These are phyloP conservation scores for Allium sativum DNA, from an alignment of 106 monocot genomes.

Conservation along the genomic window DNA sequence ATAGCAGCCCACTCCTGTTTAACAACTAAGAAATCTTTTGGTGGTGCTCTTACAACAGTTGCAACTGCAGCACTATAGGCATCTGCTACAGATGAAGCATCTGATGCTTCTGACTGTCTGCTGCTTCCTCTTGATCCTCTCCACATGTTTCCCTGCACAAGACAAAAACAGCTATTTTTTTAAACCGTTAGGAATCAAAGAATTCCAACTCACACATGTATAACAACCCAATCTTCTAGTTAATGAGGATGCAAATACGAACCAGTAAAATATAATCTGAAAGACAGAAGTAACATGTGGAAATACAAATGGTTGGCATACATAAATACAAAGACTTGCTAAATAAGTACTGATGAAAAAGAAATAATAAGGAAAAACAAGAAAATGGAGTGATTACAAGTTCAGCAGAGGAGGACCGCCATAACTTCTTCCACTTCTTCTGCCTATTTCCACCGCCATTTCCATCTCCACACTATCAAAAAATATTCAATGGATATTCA, in stretches of 20 bases:
- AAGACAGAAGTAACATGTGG: too few relatives aligned
- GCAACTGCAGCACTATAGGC: conserved; percentile 20
- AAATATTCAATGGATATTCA: background rate
- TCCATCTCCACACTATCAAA: background rate
- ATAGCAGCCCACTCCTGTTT: conserved; percentile 45
- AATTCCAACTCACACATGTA: too few relatives aligned
- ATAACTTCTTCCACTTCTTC: conserved; percentile 30
- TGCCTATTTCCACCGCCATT: conserved; percentile 3
- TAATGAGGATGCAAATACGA: too few relatives aligned
- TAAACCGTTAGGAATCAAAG: too few relatives aligned
- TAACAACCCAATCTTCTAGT: too few relatives aligned
- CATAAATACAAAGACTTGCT: too few relatives aligned
- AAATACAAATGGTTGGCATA: too few relatives aligned
- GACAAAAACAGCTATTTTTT: background rate
- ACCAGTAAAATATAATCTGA: too few relatives aligned
- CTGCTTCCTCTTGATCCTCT: conserved; percentile 17
- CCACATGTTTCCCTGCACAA: background rate
- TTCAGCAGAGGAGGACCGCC: conserved; percentile 24
- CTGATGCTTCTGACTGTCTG: conserved; percentile 15
- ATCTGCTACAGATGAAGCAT: conserved; percentile 14
- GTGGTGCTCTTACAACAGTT: conserved; percentile 23
- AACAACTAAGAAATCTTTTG: conserved; percentile 19
- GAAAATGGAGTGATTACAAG: background rate
- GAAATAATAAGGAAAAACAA: too few relatives aligned
- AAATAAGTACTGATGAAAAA: too few relatives aligned